Evolutionary conservation across 495 filamentous ascomycete genomes (phyloP), one percentile per base, ranked within the genome.

Genomic region (Penicillium crystallinum): DNA sequence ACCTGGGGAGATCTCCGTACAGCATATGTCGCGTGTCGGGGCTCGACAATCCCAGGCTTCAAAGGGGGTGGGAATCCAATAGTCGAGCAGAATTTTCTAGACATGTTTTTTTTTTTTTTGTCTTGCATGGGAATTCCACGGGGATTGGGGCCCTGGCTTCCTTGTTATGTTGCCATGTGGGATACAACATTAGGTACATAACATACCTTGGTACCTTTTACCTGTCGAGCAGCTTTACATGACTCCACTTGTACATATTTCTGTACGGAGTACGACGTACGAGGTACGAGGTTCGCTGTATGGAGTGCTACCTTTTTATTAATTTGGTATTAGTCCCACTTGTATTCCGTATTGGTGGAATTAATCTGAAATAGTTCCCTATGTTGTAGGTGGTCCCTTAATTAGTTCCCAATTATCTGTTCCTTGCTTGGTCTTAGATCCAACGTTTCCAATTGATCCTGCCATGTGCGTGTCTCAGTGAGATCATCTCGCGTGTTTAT

Each of bases 71-170:
- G n/a, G n/a, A n/a, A n/a, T n/a, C n/a, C n/a, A n/a, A n/a, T n/a
- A n/a, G n/a, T n/a, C n/a, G n/a, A n/a, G n/a, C n/a, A n/a, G n/a
- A n/a, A n/a, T n/a, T n/a, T 41, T 23, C 47, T 27, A 41, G 30
- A 41, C 38, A 50, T 50, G 29, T 41, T 27, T 35, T 40, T 37
- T 40, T 36, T 31, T 50, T 18, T 41, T 27, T 35, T 40, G 48
- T 40, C 47, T 31, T 50, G 48, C 48, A 35, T 25, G 11, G 18
- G 39, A 39, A 42, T 50, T 40, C 37, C 48, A 42, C 38, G 38
- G 48, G 48, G 37, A 42, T 25, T 22, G 19, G 12, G 25, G 21
- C 31, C 46, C 36, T 31, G 7, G 38, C 5, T 23, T 23, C 44
- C 11, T 46, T 19, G 18, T 29, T 39, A 11, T 23, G 18, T 27